phyloP scores from a whole-genome alignment of 768 basidiomycete genomes.

The Termitomyces sp. region DNA sequence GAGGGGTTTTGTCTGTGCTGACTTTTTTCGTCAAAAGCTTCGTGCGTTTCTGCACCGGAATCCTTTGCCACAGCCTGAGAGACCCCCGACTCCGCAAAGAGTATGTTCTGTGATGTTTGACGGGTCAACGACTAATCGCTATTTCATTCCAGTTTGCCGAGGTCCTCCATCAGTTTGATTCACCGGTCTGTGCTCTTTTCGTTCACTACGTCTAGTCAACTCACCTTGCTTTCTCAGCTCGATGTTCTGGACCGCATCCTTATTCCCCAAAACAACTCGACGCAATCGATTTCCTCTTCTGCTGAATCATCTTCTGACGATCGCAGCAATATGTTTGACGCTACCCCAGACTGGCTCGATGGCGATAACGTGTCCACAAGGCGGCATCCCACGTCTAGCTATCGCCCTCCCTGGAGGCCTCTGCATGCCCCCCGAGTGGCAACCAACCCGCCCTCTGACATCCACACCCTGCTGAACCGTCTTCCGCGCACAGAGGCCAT shows the following conservation, averaged over 20 bases:
- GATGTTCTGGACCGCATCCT: slow-evolving; percentile 1
- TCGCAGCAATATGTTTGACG: background rate
- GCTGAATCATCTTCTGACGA: background rate
- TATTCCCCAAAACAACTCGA: background rate
- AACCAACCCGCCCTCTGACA: slow-evolving; percentile 6
- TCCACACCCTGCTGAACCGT: slow-evolving; percentile 19
- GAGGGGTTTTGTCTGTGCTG: background rate
- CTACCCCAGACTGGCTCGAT: background rate
- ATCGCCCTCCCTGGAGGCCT: slow-evolving; percentile 3
- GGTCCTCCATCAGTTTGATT: background rate
- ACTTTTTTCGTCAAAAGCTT: background rate
- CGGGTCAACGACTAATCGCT: background rate
- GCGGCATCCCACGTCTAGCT: background rate
- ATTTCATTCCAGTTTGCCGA: background rate
- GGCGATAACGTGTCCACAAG: background rate
- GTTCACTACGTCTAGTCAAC: background rate
- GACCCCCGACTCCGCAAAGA: background rate
- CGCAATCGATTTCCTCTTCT: background rate
- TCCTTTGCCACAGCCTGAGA: background rate
- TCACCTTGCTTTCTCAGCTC: background rate
- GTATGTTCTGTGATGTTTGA: background rate
- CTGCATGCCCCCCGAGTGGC: background rate
- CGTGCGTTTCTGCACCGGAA: background rate
- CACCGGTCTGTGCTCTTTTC: background rate
- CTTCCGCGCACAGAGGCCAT: slow-evolving; percentile 23